Base-by-base conservation (phyloP, 805 yeast species). In the Yamadazyma akitaensis region DNA sequence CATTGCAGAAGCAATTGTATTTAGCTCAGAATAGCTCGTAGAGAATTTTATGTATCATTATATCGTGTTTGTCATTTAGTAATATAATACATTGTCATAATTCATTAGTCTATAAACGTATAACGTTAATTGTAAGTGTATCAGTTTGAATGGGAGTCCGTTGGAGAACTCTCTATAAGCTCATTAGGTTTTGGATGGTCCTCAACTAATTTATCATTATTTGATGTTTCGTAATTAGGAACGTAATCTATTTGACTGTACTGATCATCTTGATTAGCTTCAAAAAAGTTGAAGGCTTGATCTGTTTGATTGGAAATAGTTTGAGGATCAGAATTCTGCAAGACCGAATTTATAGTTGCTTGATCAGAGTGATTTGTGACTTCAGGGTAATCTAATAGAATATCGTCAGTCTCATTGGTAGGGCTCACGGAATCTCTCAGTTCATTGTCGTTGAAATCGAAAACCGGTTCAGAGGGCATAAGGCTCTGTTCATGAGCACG, bases 1-100 rank as follows among this genome's bases (percentile, higher is more conserved):
- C 70, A 0, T 67, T 84, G 60, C 84, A 84, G 65, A 85, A 84
- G 61, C 79, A 78, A 55, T 64, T 84, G 49, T 63, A 63, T 47
- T 51, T 63, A 26, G 53, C 61, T 12, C 50, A 53, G 37, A 42
- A 38, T 14, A 47, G 50, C 34, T 28, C 50, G 31, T 30, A 38
- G 36, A 13, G 19, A 12, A 17, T 35, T 17, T 21, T 21, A 21
- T 46, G 42, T 37, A 47, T 41, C 34, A 47, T 36, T 41, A 41
- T 37, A 34, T 16, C 33, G 37, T 36, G 9, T 17, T 36, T 33
- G 37, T 21, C 19, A 38, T 16, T 28, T 30, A 44, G 43, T 44
- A 40, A 25, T 40, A 39, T 33, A 39, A 40, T 44, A 44, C 46
- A 43, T 43, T 42, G 36, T 43, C 47, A 25, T 43, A 28, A 43